Percentiles rank a stretch among this genome's conserved stretches.
Evolutionary conservation across 192 early-diverging fungal genomes (phyloP).

Genomic region (Pilaira anomala): DNA sequence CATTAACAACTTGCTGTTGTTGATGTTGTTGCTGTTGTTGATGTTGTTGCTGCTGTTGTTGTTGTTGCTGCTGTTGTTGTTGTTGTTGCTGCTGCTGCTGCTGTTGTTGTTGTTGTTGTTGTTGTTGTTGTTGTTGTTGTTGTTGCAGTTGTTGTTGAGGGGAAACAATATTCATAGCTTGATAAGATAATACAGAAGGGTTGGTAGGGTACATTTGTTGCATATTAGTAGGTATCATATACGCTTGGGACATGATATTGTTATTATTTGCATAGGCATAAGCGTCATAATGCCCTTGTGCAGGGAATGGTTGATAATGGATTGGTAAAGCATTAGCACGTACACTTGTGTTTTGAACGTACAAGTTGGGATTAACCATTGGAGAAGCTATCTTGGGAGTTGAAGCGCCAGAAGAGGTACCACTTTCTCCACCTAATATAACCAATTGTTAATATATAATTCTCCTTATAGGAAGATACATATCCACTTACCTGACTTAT

Average conservation of each 20-base stretch:
- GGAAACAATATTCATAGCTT: constrained; percentile 26
- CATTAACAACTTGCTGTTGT: constrained; percentile 6
- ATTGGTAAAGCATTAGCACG: constrained; percentile 18
- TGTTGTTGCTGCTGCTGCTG: constrained; percentile 14
- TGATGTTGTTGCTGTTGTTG: constrained; percentile 20
- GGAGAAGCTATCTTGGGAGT: constrained; percentile 18
- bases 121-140: constrained; percentile 26
- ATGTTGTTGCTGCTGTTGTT: constrained; percentile 5
- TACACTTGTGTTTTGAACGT: constrained; percentile 4
- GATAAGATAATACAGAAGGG: constrained; percentile 13
- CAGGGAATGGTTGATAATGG: constrained; percentile 17
- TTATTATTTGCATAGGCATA: constrained; percentile 6
- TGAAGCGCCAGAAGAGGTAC: constrained; percentile 21
- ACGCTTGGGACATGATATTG: constrained; percentile 21
- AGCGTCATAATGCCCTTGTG: constrained; percentile 16
- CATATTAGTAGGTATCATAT: constrained; percentile 19
- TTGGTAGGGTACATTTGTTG: constrained; percentile 26
- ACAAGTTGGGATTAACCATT: constrained; percentile 6
- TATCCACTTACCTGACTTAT: constrained; percentile 17
- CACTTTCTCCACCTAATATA: constrained; percentile 10
- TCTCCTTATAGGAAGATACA: not conserved
- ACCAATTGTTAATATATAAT: not conserved
- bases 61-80: not conserved
- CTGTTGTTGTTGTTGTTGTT: constrained; percentile 25
- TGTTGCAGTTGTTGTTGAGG: constrained; percentile 16